Evolutionary conservation across 352 stramenopile genomes (phyloP).

Genomic region (Phytophthora cryptogea): DNA sequence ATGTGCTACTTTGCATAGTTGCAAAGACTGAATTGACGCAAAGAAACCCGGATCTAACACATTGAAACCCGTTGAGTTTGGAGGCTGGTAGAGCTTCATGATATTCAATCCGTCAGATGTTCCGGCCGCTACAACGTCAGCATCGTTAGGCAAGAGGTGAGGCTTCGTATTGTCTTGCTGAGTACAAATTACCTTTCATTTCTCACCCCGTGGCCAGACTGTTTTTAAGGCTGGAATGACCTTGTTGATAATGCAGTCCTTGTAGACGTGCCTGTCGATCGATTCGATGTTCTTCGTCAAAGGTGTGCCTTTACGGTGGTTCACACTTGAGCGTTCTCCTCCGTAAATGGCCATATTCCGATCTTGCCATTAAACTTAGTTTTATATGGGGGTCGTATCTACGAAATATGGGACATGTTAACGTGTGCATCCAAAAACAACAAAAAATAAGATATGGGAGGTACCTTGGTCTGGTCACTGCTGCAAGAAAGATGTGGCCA

Average conservation of each 20-base stretch:
- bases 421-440: no score
- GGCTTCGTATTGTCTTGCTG: slow-evolving; percentile 28
- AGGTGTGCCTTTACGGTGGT: slow-evolving; percentile 8
- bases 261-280: slow-evolving; percentile 20
- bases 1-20: slow-evolving; percentile 1
- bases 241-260: slow-evolving; percentile 20
- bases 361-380: slow-evolving; percentile 32
- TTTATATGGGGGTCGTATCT: background rate
- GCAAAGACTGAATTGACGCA: slow-evolving; percentile 24
- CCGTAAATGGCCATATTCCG: slow-evolving; percentile 31
- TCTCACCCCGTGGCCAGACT: slow-evolving; percentile 11
- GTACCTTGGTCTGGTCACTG: background rate
- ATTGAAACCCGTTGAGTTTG: slow-evolving; percentile 34
- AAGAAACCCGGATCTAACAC: slow-evolving; percentile 36
- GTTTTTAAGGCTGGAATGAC: slow-evolving; percentile 34
- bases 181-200: slow-evolving; percentile 16
- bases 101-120: no score
- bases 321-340: slow-evolving; percentile 17
- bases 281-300: slow-evolving; percentile 22
- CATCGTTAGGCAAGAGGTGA: no score
- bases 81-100: slow-evolving; percentile 27
- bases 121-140: no score
- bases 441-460: background rate
- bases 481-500: background rate
- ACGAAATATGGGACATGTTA: background rate